These are phyloP conservation scores for Mercurialis annua DNA, from an alignment of 345 rosid species.

Conservation along the genomic window DNA sequence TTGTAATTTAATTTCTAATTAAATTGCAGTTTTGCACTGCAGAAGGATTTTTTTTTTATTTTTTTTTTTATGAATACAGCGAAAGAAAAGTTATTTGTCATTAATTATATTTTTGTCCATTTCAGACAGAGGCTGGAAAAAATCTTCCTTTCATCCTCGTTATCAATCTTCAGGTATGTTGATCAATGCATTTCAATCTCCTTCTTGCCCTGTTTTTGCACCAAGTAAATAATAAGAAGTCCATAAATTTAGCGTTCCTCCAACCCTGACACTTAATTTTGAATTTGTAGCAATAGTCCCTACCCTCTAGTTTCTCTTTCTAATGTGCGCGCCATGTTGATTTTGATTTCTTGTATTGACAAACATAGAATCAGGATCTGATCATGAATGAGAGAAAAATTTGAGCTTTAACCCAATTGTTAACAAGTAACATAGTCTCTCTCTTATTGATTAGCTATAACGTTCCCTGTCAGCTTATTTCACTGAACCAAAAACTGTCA, in stretches of 20 bases:
- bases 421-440: too few species aligned
- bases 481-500: background rate
- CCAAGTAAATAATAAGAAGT: background rate
- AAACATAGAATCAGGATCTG: background rate
- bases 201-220: conserved; percentile 3
- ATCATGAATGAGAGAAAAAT: background rate
- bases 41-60: too few species aligned
- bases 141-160: conserved; percentile 85
- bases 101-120: conserved; percentile 15
- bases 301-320: background rate
- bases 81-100: conserved; percentile 10
- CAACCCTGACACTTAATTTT: too few species aligned
- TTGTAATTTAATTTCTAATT: background rate
- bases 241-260: background rate
- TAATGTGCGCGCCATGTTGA: background rate
- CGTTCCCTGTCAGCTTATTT: background rate
- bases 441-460: background rate
- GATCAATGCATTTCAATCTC: conserved; percentile 11
- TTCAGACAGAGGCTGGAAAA: conserved; percentile 88
- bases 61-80: too few species aligned
- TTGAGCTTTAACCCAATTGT: too few species aligned
- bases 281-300: background rate
- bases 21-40: background rate
- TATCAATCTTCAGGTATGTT: conserved; percentile 82
- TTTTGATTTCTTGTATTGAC: background rate